Conservation (phyloP, 768 basidiomycete genomes). For the Porphyrellus cyaneotinctus region DNA sequence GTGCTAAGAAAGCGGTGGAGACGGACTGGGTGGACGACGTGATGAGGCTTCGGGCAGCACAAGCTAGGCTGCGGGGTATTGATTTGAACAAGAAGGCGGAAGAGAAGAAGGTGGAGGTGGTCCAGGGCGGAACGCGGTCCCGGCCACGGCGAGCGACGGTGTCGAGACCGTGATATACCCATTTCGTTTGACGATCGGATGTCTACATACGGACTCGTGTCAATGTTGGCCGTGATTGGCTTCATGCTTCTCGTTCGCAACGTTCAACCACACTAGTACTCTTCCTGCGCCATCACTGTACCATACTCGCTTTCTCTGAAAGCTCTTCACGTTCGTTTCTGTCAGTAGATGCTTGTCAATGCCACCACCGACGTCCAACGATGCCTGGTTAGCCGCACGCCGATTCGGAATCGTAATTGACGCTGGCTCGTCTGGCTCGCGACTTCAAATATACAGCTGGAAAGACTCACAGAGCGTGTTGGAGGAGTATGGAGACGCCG, state of each 20-base stretch:
- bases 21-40: constrained; percentile 71
- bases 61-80: constrained; percentile 37
- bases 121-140: constrained; percentile 29
- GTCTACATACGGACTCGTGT: constrained; percentile 12
- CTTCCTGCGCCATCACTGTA: constrained; percentile 1
- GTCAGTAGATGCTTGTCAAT: constrained; percentile 40
- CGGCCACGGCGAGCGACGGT: constrained; percentile 23
- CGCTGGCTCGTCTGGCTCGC: constrained; percentile 95
- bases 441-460: constrained; percentile 98
- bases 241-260: neutral
- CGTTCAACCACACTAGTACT: neutral
- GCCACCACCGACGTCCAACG: constrained; percentile 69
- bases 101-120: constrained; percentile 20
- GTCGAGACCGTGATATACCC: constrained; percentile 16
- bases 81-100: constrained; percentile 28
- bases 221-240: neutral
- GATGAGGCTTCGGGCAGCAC: constrained; percentile 35
- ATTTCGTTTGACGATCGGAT: neutral
- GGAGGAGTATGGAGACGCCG: constrained; percentile 46
- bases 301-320: constrained; percentile 19
- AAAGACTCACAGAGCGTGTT: constrained; percentile 66
- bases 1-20: constrained; percentile 44
- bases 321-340: constrained; percentile 22
- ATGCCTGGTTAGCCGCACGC: constrained; percentile 74
- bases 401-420: constrained; percentile 95